These are phyloP conservation scores for Penicillium malachiteum DNA, from an alignment of 495 filamentous ascomycete species.

Conservation along the genomic window DNA sequence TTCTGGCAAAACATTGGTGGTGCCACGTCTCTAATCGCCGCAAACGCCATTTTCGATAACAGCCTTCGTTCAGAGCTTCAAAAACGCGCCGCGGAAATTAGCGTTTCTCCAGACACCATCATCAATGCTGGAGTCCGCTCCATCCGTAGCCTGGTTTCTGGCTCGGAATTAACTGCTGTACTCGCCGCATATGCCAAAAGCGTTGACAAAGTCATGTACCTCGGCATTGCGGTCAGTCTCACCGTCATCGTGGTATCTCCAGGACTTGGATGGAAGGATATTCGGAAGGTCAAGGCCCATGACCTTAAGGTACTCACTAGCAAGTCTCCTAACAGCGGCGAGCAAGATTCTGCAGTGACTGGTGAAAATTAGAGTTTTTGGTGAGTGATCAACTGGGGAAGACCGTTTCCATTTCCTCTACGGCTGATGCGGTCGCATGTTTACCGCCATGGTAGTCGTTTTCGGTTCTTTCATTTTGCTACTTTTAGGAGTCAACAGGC, in stretches of 20 bases:
- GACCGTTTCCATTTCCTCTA: too few relatives aligned
- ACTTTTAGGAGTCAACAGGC: too few relatives aligned
- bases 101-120: constrained; percentile 31
- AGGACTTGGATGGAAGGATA: constrained; percentile 27
- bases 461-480: too few relatives aligned
- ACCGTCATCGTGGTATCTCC: constrained; percentile 13
- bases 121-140: constrained; percentile 56
- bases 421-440: too few relatives aligned
- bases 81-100: constrained; percentile 39
- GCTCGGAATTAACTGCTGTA: constrained; percentile 45
- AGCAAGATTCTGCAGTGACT: too few relatives aligned
- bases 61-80: constrained; percentile 53
- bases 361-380: too few relatives aligned
- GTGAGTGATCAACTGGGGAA: too few relatives aligned
- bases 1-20: constrained; percentile 63
- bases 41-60: constrained; percentile 68
- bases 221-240: constrained; percentile 10
- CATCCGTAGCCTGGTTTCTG: constrained; percentile 40
- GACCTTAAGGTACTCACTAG: neutral
- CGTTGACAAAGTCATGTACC: constrained; percentile 18
- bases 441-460: too few relatives aligned
- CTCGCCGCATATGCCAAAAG: constrained; percentile 59
- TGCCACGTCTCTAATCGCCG: constrained; percentile 63
- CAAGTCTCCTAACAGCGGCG: neutral
- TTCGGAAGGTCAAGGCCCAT: constrained; percentile 13